Percentiles rank a stretch among this genome's conserved stretches.
Evolutionary conservation across 106 monocot genomes (phyloP).

Genomic region (Platanthera guangdongensis): DNA sequence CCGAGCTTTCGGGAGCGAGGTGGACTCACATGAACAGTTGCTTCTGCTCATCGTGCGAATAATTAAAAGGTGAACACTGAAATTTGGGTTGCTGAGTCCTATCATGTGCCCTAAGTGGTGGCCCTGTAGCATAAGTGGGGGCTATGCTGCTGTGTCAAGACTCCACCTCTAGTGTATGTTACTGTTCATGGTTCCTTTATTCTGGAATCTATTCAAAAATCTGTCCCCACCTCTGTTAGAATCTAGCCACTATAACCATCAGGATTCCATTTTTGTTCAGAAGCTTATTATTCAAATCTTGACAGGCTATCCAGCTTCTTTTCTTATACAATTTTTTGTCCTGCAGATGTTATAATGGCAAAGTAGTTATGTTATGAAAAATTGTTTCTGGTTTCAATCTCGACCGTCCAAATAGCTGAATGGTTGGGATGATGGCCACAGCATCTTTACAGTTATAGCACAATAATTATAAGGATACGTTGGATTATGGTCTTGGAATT

Average conservation of each 20-base stretch:
- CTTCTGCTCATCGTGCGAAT: too few species aligned
- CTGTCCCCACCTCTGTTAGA: not conserved
- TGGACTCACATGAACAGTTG: too few species aligned
- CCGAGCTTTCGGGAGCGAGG: too few species aligned
- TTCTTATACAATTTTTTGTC: too few species aligned
- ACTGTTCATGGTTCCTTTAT: not conserved
- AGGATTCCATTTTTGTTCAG: not conserved
- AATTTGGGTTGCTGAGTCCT: not conserved
- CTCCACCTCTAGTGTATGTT: not conserved
- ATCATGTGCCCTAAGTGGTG: constrained; percentile 28
- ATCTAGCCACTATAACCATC: not conserved
- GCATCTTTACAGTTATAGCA: too few species aligned
- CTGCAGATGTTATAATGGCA: too few species aligned
- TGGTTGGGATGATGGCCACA: too few species aligned
- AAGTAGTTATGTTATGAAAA: constrained; percentile 10
- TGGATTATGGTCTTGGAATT: too few species aligned
- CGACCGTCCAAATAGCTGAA: too few species aligned
- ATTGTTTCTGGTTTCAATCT: too few species aligned
- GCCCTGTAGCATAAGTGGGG: constrained; percentile 42
- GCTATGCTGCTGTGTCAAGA: constrained; percentile 57
- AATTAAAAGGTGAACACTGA: not conserved
- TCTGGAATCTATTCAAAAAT: not conserved
- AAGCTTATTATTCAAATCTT: not conserved
- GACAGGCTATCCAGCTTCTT: too few species aligned
- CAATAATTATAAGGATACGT: too few species aligned